Evolutionary conservation across 2,329 filamentous ascomycete genomes (phyloP).

Genomic region (Phyllosticta ampelicida): DNA sequence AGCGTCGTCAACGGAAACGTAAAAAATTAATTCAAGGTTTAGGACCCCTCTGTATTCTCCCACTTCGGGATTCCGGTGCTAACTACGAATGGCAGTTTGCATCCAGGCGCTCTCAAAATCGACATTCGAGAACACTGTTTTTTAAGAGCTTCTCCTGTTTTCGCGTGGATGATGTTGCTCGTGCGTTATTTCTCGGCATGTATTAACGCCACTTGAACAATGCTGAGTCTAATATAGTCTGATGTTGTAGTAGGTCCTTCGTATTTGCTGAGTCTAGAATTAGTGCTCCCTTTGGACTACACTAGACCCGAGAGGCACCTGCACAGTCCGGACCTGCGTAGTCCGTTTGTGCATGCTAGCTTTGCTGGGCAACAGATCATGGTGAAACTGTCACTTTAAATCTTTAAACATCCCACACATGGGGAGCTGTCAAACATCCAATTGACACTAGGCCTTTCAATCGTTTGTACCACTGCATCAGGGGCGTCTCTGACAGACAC

Average conservation of each 20-base stretch:
- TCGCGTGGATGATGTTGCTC: neutral
- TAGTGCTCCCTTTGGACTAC: neutral
- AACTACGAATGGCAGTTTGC: neutral
- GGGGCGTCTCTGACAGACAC: neutral
- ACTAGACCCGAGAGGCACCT: neutral
- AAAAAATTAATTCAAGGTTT: neutral
- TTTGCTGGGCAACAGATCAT: neutral
- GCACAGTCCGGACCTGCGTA: neutral
- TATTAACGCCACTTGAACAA: neutral
- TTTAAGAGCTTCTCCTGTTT: neutral
- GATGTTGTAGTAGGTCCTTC: neutral
- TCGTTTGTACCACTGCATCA: neutral
- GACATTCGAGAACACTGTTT: neutral
- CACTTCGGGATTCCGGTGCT: neutral
- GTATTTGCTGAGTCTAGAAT: neutral
- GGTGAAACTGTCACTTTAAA: neutral
- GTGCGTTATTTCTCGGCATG: neutral
- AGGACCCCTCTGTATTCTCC: neutral
- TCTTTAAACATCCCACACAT: neutral
- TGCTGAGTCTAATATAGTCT: neutral
- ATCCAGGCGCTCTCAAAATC: neutral
- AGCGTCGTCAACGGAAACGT: neutral
- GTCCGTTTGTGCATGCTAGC: neutral
- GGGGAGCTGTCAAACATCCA: neutral
- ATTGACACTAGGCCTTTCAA: neutral